phyloP scores from a whole-genome alignment of 2,329 filamentous ascomycete species.

The Nigrospora osmanthi region DNA sequence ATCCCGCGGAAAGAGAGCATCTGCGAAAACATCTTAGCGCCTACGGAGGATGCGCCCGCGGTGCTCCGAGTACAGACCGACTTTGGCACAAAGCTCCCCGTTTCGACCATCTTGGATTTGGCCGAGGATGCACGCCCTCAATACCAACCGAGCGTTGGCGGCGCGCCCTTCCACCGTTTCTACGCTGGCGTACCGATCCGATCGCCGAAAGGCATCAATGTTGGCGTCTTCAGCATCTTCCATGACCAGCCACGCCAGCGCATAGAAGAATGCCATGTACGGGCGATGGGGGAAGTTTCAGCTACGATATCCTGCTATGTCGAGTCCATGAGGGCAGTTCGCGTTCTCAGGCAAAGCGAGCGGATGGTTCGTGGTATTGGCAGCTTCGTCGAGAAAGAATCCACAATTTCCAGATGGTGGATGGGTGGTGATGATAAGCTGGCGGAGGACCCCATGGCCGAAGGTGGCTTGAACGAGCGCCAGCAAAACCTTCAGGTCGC shows the following conservation, averaged over 20 bases:
- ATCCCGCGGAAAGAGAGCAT: slow-evolving; percentile 18
- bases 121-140: neutral
- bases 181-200: slow-evolving; percentile 7
- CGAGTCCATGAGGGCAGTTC: neutral
- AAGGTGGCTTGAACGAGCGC: neutral
- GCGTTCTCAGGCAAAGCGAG: neutral
- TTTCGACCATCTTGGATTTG: neutral
- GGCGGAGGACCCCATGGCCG: neutral
- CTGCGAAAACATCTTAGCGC: slow-evolving; percentile 12
- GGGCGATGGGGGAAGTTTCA: slow-evolving; percentile 5
- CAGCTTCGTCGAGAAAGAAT: neutral
- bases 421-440: neutral
- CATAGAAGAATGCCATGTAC: neutral
- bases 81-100: neutral
- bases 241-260: neutral
- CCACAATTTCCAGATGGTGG: no score
- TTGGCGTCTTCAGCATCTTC: slow-evolving; percentile 7
- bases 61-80: neutral
- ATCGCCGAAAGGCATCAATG: slow-evolving; percentile 4
- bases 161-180: slow-evolving; percentile 6
- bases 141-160: neutral
- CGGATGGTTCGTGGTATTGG: neutral
- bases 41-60: slow-evolving; percentile 8
- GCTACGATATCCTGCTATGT: neutral
- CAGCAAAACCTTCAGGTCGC: neutral